These are phyloP conservation scores for Teunomyces gatunensis DNA, from an alignment of 805 yeast species.

Conservation along the genomic window DNA sequence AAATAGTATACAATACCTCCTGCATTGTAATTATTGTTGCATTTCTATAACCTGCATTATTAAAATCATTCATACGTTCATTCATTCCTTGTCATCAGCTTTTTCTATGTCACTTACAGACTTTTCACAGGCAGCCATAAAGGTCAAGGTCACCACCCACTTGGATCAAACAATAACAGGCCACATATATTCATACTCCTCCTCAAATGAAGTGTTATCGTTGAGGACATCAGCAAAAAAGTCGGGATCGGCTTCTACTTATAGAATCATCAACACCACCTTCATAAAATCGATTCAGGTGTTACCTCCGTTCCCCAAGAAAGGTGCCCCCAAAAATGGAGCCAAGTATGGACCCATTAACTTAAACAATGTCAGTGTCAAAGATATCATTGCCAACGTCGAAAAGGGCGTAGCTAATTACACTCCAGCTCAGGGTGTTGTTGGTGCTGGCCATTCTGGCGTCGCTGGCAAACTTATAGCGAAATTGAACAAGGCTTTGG, in stretches of 20 bases:
- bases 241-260: slow-evolving; percentile 17
- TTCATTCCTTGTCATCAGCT: not conserved
- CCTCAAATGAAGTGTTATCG: slow-evolving; percentile 45
- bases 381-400: not conserved
- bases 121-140: slow-evolving; percentile 20
- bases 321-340: slow-evolving; percentile 12
- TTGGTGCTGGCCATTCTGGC: slow-evolving; percentile 5
- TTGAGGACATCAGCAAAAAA: slow-evolving; percentile 19
- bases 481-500: slow-evolving; percentile 17
- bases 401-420: not conserved
- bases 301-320: slow-evolving; percentile 28
- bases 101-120: slow-evolving; percentile 9
- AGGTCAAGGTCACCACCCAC: slow-evolving; percentile 60
- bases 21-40: not conserved
- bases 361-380: not conserved
- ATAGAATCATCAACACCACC: slow-evolving; percentile 53
- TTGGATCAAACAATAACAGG: slow-evolving; percentile 62
- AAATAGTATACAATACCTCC: not conserved
- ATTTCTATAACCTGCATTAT: not conserved
- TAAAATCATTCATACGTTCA: not conserved
- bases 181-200: slow-evolving; percentile 57
- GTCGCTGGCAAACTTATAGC: slow-evolving; percentile 16
- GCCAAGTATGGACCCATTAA: not conserved
- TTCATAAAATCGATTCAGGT: slow-evolving; percentile 55
- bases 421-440: not conserved